Conservation (phyloP, 768 basidiomycete genomes). For the Ramaria rubella region DNA sequence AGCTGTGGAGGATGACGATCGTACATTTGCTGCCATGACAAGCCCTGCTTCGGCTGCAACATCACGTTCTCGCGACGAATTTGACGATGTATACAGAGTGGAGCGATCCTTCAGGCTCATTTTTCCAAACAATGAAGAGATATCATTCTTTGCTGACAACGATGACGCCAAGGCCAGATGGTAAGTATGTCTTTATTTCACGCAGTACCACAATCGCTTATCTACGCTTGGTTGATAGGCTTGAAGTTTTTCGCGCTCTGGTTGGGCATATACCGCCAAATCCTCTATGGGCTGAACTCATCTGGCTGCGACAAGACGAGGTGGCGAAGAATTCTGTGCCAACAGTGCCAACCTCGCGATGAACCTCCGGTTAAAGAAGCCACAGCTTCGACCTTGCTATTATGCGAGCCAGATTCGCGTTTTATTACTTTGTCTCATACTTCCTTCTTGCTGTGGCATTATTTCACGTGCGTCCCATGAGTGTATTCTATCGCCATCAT, state of each 20-base stretch:
- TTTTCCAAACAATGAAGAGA: constrained; percentile 72
- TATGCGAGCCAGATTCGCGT: neutral
- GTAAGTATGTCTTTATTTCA: constrained; percentile 37
- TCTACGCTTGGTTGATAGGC: constrained; percentile 40
- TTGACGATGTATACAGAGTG: constrained; percentile 59
- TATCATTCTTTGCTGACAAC: constrained; percentile 86
- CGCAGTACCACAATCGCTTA: neutral
- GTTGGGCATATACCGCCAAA: constrained; percentile 89
- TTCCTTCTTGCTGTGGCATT: neutral
- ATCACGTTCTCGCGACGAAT: constrained; percentile 43
- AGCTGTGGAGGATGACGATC: constrained; percentile 70
- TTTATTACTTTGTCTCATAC: neutral
- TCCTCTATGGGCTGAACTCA: constrained; percentile 86
- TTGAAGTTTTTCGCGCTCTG: constrained; percentile 75
- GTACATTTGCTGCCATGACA: constrained; percentile 30
- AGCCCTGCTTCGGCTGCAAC: constrained; percentile 38
- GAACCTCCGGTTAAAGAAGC: too few relatives aligned
- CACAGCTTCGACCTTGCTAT: neutral
- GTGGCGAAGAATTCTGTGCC: constrained; percentile 7
- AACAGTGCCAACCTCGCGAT: too few relatives aligned
- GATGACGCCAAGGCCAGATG: constrained; percentile 84
- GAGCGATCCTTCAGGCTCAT: constrained; percentile 81
- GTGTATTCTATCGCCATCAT: neutral
- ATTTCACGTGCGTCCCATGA: neutral
- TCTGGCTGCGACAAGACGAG: constrained; percentile 75